Conservation (phyloP, 352 stramenopile species). For the Phytopythium ostracodes region DNA sequence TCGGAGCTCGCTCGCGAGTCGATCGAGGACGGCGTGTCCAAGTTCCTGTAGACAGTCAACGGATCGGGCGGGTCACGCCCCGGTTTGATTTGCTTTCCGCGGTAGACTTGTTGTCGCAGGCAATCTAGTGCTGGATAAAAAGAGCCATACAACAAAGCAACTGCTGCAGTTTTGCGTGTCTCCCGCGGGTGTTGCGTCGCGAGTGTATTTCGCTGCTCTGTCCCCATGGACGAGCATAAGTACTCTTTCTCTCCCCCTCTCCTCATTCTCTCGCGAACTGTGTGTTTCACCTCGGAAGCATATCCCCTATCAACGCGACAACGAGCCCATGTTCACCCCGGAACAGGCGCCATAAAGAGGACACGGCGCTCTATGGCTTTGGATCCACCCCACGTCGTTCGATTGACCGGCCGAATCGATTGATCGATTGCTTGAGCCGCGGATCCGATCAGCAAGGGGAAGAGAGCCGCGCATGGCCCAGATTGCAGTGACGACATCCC, state of each 20-base stretch:
- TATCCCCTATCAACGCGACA: no score
- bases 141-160: conserved; percentile 3
- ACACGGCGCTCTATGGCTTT: not conserved
- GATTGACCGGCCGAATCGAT: not conserved
- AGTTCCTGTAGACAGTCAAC: conserved; percentile 80
- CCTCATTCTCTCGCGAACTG: not conserved
- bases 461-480: no score
- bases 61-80: not conserved
- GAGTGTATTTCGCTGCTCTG: not conserved
- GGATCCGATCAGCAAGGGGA: no score
- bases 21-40: conserved; percentile 78
- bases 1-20: conserved; percentile 82
- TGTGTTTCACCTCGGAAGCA: not conserved
- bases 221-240: no score
- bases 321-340: not conserved
- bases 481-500: not conserved
- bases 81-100: not conserved
- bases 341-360: not conserved
- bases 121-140: not conserved
- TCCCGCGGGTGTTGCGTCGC: not conserved
- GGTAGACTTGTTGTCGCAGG: conserved; percentile 5
- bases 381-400: not conserved
- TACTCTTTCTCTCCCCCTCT: no score
- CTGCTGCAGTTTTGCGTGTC: conserved; percentile 5
- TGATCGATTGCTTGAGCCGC: no score